These are phyloP conservation scores for Ceratocystis ficicola DNA, from an alignment of 2,329 filamentous ascomycete genomes.

Conservation along the genomic window DNA sequence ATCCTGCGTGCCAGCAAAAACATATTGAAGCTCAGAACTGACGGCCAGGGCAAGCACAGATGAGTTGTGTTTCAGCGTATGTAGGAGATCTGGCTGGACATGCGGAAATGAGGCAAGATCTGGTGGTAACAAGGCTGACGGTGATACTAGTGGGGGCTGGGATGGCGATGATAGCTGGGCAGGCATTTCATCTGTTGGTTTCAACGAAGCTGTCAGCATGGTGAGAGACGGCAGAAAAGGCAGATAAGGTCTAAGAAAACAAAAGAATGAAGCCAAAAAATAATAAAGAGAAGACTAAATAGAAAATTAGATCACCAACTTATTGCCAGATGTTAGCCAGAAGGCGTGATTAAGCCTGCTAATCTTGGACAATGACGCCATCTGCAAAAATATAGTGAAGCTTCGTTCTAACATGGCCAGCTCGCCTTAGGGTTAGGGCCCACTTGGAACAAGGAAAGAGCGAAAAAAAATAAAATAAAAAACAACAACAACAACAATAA, in stretches of 20 bases:
- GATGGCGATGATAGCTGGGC: conserved; percentile 5
- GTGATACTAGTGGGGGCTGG: not conserved
- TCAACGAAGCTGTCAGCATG: conserved; percentile 3
- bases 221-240: not conserved
- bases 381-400: conserved; percentile 1
- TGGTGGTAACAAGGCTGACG: not conserved
- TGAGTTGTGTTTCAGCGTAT: conserved; percentile 63
- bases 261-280: not conserved
- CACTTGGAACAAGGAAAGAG: not conserved
- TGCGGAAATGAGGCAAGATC: conserved; percentile 12
- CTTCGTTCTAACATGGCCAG: not conserved
- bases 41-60: conserved; percentile 75
- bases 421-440: not conserved
- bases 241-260: not conserved
- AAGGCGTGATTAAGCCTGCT: not conserved
- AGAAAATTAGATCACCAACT: not conserved
- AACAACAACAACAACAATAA: not conserved
- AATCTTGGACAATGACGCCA: conserved; percentile 11
- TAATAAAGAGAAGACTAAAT: not conserved
- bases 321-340: not conserved
- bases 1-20: conserved; percentile 86
- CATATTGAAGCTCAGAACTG: conserved; percentile 60
- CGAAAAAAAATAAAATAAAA: too few relatives aligned
- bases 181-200: not conserved
- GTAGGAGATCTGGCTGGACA: conserved; percentile 40